Base-by-base conservation (phyloP, 176 grass and related monocot species). In the Hyparrhenia diplandra region DNA sequence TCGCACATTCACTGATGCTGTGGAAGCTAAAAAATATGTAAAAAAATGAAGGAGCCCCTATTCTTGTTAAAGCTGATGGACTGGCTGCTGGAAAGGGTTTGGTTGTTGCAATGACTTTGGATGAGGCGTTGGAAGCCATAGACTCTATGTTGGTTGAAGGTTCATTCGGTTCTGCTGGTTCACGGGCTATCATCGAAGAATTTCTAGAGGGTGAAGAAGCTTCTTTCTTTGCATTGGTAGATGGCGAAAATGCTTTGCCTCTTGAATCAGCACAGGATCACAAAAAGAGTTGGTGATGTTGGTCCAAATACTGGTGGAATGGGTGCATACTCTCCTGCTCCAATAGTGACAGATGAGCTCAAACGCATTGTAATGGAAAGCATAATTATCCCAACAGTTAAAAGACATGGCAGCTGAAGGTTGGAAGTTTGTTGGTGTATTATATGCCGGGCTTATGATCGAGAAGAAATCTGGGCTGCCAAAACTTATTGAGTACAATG, bases 271-370 rank as follows among this genome's bases (percentile, higher is more conserved):
- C 84, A 4, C 89, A 94, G 74, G 92, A 94, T 23, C 89, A 94
- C 62, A 91, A 94, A 94, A 78, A 73, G 92, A 85, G 84, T 91
- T 74, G 92, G 89, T 5, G 92, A 94, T 85, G 78, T 75, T 11
- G 92, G 92, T 55, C 92, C 84, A 82, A 97, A 97, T 76, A 97
- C 89, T 13, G 91, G 94, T 21, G 94, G 94, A 71, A 94, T 94
- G 94, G 89, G 92, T 40, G 89, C 92, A 66, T 94, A 94, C 71
- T 94, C 89, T 21, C 89, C 92, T 64, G 83, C 89, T 82, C 86
- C 92, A 52, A 66, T 94, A 60, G 29, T 94, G 41, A 94, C 92
- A 7, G 42, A 83, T 68, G 83, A 91, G 20, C 80, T 91, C 16
- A 81, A 91, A 73, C 20, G 28, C 13, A 78, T 67, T 39, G 89